Evolutionary conservation across 1,284 basidiomycete species (phyloP).

Genomic region (Fomitopsis palustris): DNA sequence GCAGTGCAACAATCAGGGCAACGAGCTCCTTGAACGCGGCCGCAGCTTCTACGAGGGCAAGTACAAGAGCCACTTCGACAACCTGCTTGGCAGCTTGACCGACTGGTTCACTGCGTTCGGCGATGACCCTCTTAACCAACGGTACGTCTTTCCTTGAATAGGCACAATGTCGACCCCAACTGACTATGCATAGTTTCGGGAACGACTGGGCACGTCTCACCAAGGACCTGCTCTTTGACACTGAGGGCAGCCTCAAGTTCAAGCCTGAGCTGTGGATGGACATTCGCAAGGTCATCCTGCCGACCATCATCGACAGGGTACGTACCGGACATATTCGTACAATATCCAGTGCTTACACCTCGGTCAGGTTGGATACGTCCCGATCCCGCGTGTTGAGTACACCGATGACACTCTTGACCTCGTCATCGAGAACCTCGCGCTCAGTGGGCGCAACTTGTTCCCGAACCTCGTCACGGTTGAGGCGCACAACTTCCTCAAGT

Average conservation of each 20-base stretch:
- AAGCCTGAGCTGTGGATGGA: constrained; percentile 89
- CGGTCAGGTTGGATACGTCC: constrained; percentile 76
- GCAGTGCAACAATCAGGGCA: constrained; percentile 62
- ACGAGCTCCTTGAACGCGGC: constrained; percentile 64
- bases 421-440: constrained; percentile 90
- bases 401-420: constrained; percentile 80
- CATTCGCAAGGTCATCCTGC: constrained; percentile 81
- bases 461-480: constrained; percentile 82
- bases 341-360: constrained; percentile 22
- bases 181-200: constrained; percentile 45
- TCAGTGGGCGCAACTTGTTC: constrained; percentile 82
- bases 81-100: constrained; percentile 67
- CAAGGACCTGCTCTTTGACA: constrained; percentile 56
- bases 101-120: constrained; percentile 82
- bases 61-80: constrained; percentile 84
- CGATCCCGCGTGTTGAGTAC: constrained; percentile 90
- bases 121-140: constrained; percentile 80
- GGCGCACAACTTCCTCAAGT: constrained; percentile 82
- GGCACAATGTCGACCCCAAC: too few relatives aligned
- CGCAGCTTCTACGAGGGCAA: constrained; percentile 80
- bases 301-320: constrained; percentile 72
- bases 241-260: constrained; percentile 83
- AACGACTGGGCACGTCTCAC: constrained; percentile 84
- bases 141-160: constrained; percentile 18
- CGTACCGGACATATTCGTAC: constrained; percentile 9